A percentile compares a stretch with the other conserved stretches of the same genome.
These are phyloP conservation scores for Colletotrichum horii DNA, from an alignment of 2,329 filamentous ascomycete genomes.

Conservation along the genomic window DNA sequence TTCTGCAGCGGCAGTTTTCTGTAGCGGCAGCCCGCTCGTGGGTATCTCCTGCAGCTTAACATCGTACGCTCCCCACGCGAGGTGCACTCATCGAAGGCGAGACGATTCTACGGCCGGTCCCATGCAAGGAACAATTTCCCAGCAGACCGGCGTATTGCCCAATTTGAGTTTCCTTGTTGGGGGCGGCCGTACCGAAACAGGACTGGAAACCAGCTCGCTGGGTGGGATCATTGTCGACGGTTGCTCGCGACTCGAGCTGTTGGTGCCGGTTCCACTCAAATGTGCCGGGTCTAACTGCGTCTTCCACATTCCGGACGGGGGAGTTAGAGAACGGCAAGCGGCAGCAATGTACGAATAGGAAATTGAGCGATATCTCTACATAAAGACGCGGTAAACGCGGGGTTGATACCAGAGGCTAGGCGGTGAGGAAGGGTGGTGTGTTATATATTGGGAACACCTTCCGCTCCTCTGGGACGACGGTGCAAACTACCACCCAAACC, in stretches of 20 bases:
- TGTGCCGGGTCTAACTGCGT: not conserved
- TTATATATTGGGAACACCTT: not conserved
- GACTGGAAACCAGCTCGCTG: not conserved
- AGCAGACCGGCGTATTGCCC: not conserved
- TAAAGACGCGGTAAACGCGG: not conserved
- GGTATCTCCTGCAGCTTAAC: not conserved
- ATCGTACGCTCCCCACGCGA: not conserved
- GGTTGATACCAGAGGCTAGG: not conserved
- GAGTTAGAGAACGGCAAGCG: not conserved
- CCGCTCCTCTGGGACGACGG: not conserved
- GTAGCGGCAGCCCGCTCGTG: not conserved
- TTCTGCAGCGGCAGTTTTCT: not conserved
- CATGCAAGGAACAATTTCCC: not conserved
- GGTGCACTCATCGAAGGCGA: not conserved
- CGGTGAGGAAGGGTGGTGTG: not conserved
- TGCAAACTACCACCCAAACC: not conserved
- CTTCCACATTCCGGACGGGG: not conserved
- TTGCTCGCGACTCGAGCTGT: not conserved
- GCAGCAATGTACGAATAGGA: not conserved
- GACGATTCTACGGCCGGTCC: not conserved
- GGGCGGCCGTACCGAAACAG: not conserved
- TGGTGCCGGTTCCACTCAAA: not conserved
- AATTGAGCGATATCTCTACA: not conserved
- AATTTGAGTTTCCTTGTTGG: not conserved
- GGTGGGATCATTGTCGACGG: not conserved